phyloP scores from a whole-genome alignment of 2,329 filamentous ascomycete species.

The Aspergillus latus region DNA sequence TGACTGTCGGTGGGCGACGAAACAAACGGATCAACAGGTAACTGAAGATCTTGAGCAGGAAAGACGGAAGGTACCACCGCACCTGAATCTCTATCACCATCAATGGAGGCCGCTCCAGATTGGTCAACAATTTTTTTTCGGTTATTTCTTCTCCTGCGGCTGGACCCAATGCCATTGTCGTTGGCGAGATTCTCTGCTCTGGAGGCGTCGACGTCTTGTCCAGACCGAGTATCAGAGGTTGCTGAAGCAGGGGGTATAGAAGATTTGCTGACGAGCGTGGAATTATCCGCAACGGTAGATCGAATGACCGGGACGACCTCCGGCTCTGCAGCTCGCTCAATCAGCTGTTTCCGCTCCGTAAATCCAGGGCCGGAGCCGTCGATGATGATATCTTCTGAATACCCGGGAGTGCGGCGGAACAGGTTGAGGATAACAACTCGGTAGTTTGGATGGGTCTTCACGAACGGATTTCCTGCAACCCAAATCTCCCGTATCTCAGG shows the following conservation, averaged over 20 bases:
- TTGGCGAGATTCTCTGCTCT: constrained; percentile 19
- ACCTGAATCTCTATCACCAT: constrained; percentile 30
- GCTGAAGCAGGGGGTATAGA: constrained; percentile 33
- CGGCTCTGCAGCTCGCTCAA: constrained; percentile 76
- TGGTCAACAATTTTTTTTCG: constrained; percentile 60
- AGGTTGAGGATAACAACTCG: constrained; percentile 92
- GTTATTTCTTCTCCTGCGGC: constrained; percentile 50
- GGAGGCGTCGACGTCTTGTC: constrained; percentile 17
- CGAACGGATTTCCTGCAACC: constrained; percentile 89
- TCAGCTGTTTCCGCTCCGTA: constrained; percentile 77
- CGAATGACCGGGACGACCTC: constrained; percentile 76
- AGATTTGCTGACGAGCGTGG: constrained; percentile 68
- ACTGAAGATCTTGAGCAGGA: constrained; percentile 32
- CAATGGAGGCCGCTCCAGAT: constrained; percentile 44
- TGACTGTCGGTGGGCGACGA: constrained; percentile 29
- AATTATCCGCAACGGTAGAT: constrained; percentile 61
- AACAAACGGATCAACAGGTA: constrained; percentile 27
- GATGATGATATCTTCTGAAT: constrained; percentile 85
- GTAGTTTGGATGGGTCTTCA: constrained; percentile 80
- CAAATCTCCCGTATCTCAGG: constrained; percentile 91
- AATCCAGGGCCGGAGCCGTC: constrained; percentile 82
- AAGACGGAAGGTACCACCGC: constrained; percentile 31
- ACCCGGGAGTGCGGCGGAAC: constrained; percentile 85
- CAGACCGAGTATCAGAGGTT: neutral
- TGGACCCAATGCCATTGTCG: constrained; percentile 34